Evolutionary conservation across 2,329 filamentous ascomycete genomes (phyloP), one percentile per base, ranked within the genome.

Genomic region (Graphiopsis chlorocephala): DNA sequence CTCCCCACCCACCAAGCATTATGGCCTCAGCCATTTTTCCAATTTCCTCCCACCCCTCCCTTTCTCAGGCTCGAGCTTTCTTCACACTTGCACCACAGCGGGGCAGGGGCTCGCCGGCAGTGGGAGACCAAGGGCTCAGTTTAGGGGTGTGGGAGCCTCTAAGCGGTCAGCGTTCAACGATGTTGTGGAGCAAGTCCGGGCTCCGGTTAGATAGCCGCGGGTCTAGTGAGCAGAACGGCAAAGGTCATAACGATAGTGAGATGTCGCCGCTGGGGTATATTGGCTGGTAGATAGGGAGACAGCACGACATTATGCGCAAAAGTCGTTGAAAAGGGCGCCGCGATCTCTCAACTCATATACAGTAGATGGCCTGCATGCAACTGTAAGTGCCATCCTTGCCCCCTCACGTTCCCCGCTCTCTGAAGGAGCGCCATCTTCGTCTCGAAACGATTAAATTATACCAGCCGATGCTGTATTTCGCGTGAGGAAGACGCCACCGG

Each of bases 21-120:
- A 62, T 42, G 20, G 29, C 48, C 23, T 31, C 59, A 31, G 28
- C 60, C 60, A 62, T 62, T 31, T 55, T 61, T 60, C n/a, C 15
- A 31, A 53, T 20, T 53, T 31, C 50, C n/a, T 20, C 28, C 50
- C 26, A 31, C 50, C 50, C 50, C 26, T 53, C 50, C 50, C 50
- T 29, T 53, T 53, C 50, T 20, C 50, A 53, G 8, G 50, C 50
- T 53, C 50, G 50, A 53, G 50, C 50, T 29, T 29, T 53, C 50
- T 53, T 53, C 50, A 53, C 26, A 53, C 26, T 53, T 29, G 50
- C 50, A 31, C 26, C 50, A n/a, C 50, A 31, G 50, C 28, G 50
- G 26, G 26, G 50, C 26, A 31, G 29, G 15, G 29, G 12, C 17
- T 20, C 11, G 26, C 26, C 50, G 26, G 26, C 26, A 20, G n/a